Evolutionary conservation across 768 basidiomycete genomes (phyloP), one percentile per base, ranked within the genome.

Genomic region (Termitomyces sp.): DNA sequence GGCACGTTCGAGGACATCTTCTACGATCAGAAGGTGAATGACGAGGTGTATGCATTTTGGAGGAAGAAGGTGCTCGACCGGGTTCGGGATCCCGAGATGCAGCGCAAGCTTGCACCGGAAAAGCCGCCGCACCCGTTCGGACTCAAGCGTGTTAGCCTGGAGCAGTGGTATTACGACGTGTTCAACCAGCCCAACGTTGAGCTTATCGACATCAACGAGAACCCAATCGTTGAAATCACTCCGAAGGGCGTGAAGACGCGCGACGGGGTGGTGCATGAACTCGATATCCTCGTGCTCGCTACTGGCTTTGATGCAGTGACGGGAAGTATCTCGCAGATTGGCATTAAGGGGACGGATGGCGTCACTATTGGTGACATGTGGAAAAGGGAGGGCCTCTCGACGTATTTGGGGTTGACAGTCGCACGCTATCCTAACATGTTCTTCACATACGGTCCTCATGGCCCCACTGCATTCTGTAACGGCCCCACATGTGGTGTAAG

Each of bases 251-350:
- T 69, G 16, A 62, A 47, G 48, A 66, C 61, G 13, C 45, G 42
- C 14, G 67, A 68, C 37, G 64, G 67, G 1, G 44, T 52, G 3
- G 61, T 63, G 32, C 67, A 67, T 32, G 64, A 63, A 26, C 51
- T 69, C 3, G 67, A 69, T 50, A 59, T 63, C 2, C 53, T 69
- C 6, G 65, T 65, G 1, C 53, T 69, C 4, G 68, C 68, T 20
- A 69, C 68, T 1, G 68, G 68, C 20, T 69, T 67, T 49, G 67
- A 69, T 45, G 63, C 64, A 10, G 48, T 69, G 14, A 66, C 68
- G 1, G 68, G 68, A 9, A 58, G 63, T 20, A 63, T 68, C 6
- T 30, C 67, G 6, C 59, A 65, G 13, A 65, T 67, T 18, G 61
- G 63, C 36, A 65, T 69, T 20, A 45, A 51, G 13, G 66, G 66